Percentiles rank a stretch among this genome's conserved stretches.
These are phyloP conservation scores for Rhexocercosporidium sp. DNA, from an alignment of 2,329 filamentous ascomycete genomes.

Conservation along the genomic window DNA sequence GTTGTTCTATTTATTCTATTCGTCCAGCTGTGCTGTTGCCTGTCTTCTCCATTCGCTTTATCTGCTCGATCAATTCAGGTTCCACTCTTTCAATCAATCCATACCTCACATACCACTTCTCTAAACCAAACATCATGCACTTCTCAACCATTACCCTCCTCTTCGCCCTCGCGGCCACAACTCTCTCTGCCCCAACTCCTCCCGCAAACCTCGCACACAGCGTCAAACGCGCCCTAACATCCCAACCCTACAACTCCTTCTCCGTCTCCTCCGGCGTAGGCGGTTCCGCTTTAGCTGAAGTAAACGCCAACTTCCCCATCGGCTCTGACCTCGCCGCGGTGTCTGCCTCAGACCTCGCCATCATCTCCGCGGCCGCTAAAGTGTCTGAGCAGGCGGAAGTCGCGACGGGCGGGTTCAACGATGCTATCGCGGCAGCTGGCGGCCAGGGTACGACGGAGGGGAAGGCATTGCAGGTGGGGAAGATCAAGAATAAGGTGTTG, in stretches of 20 bases:
- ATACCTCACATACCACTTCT: neutral
- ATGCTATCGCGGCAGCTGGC: constrained; percentile 53
- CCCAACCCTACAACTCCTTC: constrained; percentile 44
- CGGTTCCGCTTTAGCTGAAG: constrained; percentile 59
- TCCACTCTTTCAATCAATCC: neutral
- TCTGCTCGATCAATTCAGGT: neutral
- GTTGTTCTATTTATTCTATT: constrained; percentile 12
- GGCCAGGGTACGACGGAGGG: constrained; percentile 43
- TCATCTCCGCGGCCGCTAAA: constrained; percentile 53
- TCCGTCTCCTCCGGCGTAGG: constrained; percentile 56
- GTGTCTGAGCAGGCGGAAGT: constrained; percentile 60
- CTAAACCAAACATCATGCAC: constrained; percentile 23
- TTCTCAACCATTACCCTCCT: constrained; percentile 32
- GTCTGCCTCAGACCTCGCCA: constrained; percentile 53
- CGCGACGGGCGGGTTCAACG: constrained; percentile 55
- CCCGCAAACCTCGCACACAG: neutral
- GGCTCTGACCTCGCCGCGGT: constrained; percentile 52
- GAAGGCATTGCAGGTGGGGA: constrained; percentile 56
- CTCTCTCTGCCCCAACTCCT: constrained; percentile 15
- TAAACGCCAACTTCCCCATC: constrained; percentile 59
- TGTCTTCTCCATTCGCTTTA: constrained; percentile 7
- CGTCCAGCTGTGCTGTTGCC: constrained; percentile 26
- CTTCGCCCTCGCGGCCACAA: constrained; percentile 22
- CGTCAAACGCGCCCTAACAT: constrained; percentile 27
- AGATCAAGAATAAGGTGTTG: constrained; percentile 66